Evolutionary conservation across 1,284 basidiomycete genomes (phyloP), one percentile per base, ranked within the genome.

Genomic region (Cryptococcus sp.): DNA sequence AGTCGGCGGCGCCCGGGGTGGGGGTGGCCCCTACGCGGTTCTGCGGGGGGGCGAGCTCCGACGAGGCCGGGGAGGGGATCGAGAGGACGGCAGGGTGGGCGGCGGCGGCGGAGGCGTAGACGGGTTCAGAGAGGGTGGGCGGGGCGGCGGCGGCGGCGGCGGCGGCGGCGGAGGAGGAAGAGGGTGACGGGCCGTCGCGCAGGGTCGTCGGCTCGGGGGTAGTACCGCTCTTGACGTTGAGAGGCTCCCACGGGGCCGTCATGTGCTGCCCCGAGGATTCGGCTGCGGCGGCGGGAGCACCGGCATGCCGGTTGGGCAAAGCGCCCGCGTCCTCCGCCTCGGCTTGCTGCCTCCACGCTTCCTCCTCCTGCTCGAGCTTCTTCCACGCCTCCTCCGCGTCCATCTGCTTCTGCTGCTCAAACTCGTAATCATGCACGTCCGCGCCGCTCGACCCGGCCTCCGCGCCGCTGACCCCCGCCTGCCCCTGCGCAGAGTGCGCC

Each of bases 401-500:
- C 52, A 69, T 60, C 54, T 62, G 61, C 42, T 56, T 61, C 60
- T 68, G 75, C 62, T 75, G 75, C 59, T 73, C 69, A 44, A 67
- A 75, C 60, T 77, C 74, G 62, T 77, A 76, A 20, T 63, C 66
- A 38, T 67, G 67, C 35, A 48, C 57, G 1, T 33, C 50, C 11
- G 24, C 33, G 8, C 16, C 46, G 46, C 46, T 24, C 7, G 18
- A 24, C 13, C 46, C 46, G 12, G 21, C 15, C 24, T 16, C 28
- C 28, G 5, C 18, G 36, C 49, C 37, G 44, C 21, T n/a, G 21
- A 21, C 18, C 11, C 45, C n/a, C 28, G 9, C 28, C 28, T 33
- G 5, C 5, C 21, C 16, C 28, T 21, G 28, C n/a, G 43, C 23
- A 21, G 8, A 6, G 46, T 46, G 13, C 12, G 47, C 18, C 3